phyloP scores from a whole-genome alignment of 345 rosid species.

The Eucalyptus marginata region DNA sequence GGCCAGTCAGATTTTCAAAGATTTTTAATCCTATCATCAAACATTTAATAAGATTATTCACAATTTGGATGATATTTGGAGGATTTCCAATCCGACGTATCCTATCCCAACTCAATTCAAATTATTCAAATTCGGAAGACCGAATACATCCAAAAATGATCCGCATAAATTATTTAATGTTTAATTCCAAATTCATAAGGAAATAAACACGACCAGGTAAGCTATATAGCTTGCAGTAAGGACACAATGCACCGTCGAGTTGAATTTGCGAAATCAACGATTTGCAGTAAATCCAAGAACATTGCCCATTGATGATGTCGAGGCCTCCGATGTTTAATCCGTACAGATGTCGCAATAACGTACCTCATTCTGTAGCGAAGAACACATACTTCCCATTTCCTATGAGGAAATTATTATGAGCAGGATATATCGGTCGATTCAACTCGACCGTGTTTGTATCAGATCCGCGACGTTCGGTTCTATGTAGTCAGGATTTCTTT shows the following conservation, averaged over 20 bases:
- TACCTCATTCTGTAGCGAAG: not conserved
- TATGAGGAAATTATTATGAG: not conserved
- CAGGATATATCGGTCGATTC: not conserved
- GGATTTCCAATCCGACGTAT: not conserved
- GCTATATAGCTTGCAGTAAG: not conserved
- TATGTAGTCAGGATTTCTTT: not conserved
- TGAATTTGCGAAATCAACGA: not conserved
- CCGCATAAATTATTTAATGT: not conserved
- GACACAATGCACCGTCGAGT: not conserved
- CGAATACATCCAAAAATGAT: not conserved
- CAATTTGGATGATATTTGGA: not conserved
- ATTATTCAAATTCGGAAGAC: not conserved
- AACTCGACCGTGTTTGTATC: not conserved
- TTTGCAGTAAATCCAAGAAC: not conserved
- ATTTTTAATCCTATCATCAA: not conserved
- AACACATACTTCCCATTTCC: not conserved
- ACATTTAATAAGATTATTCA: not conserved
- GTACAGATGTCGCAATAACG: not conserved
- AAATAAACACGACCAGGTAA: not conserved
- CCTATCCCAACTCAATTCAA: not conserved
- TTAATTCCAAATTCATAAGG: not conserved
- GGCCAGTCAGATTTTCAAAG: not conserved
- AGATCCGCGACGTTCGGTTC: not conserved
- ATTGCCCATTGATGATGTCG: not conserved
- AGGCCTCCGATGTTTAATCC: not conserved